Evolutionary conservation across 352 stramenopile species (phyloP).

Genomic region (Phytophthora colocasiae): DNA sequence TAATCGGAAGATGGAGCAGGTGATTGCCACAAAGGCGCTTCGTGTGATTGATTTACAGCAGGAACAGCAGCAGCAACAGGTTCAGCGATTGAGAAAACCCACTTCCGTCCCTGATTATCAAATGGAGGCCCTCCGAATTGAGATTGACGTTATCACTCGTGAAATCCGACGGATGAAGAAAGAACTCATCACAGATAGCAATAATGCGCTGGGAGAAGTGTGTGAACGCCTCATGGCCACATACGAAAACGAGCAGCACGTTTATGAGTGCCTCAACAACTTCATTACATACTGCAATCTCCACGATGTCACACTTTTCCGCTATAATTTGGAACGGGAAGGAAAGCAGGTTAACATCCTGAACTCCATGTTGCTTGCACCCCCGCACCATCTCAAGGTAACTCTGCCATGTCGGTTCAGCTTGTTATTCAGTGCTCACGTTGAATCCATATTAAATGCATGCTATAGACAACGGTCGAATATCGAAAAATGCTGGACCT

Average conservation of each 20-base stretch:
- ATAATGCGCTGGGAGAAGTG: conserved; percentile 51
- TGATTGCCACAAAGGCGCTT: conserved; percentile 67
- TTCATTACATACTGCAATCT: conserved; percentile 65
- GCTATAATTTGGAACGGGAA: conserved; percentile 61
- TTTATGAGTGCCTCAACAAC: conserved; percentile 72
- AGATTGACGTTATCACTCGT: conserved; percentile 60
- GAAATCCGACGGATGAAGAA: conserved; percentile 59
- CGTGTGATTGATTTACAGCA: conserved; percentile 51
- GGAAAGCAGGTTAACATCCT: conserved; percentile 69
- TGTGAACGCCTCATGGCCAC: conserved; percentile 70
- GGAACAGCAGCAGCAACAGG: conserved; percentile 41
- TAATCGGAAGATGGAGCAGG: conserved; percentile 69
- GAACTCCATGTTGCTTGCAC: conserved; percentile 58
- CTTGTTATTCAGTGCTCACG: background rate
- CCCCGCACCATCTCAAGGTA: conserved; percentile 57
- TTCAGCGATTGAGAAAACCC: conserved; percentile 8
- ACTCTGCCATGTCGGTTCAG: background rate
- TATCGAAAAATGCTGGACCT: conserved; percentile 54
- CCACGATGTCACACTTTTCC: conserved; percentile 49
- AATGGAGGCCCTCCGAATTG: conserved; percentile 41
- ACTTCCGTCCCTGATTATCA: conserved; percentile 26
- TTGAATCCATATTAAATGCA: background rate
- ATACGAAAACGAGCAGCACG: conserved; percentile 77
- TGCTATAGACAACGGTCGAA: conserved; percentile 38
- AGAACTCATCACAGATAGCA: conserved; percentile 63